phyloP scores from a whole-genome alignment of 768 basidiomycete species.

The Austroboletus eburneus region DNA sequence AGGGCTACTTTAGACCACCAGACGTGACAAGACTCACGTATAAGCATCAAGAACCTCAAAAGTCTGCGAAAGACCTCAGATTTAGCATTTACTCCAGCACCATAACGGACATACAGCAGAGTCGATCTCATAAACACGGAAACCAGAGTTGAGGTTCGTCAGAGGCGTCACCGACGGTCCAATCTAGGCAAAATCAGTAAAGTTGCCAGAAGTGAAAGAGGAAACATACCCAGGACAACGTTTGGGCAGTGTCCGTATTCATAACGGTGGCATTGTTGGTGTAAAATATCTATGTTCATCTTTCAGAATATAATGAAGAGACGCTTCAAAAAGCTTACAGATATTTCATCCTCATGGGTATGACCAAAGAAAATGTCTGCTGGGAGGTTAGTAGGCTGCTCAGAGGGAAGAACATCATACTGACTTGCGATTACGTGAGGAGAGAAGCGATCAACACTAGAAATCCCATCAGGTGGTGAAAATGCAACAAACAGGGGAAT shows the following conservation, averaged over 20 bases:
- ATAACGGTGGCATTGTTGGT: constrained; percentile 64
- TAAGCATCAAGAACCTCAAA: constrained; percentile 76
- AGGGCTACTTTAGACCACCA: not conserved
- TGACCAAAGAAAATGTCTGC: constrained; percentile 77
- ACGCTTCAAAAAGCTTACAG: constrained; percentile 35
- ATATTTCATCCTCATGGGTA: constrained; percentile 69
- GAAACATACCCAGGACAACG: constrained; percentile 46
- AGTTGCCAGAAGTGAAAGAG: constrained; percentile 5
- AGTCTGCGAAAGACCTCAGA: constrained; percentile 41
- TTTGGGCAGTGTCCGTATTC: constrained; percentile 51
- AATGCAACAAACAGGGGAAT: not conserved
- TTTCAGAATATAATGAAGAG: not conserved
- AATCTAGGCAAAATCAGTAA: constrained; percentile 38
- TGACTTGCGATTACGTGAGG: constrained; percentile 73
- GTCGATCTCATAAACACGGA: constrained; percentile 46
- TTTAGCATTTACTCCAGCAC: not conserved
- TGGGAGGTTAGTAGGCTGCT: constrained; percentile 9
- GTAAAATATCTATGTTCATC: constrained; percentile 55
- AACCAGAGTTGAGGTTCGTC: constrained; percentile 71
- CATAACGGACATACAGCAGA: constrained; percentile 45
- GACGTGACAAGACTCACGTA: constrained; percentile 46
- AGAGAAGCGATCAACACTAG: constrained; percentile 70
- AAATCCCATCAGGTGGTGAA: not conserved
- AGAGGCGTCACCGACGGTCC: constrained; percentile 67
- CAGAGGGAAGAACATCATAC: constrained; percentile 21